Evolutionary conservation across 2,329 filamentous ascomycete genomes (phyloP).

Genomic region (Tolypocladium ophioglossoides): DNA sequence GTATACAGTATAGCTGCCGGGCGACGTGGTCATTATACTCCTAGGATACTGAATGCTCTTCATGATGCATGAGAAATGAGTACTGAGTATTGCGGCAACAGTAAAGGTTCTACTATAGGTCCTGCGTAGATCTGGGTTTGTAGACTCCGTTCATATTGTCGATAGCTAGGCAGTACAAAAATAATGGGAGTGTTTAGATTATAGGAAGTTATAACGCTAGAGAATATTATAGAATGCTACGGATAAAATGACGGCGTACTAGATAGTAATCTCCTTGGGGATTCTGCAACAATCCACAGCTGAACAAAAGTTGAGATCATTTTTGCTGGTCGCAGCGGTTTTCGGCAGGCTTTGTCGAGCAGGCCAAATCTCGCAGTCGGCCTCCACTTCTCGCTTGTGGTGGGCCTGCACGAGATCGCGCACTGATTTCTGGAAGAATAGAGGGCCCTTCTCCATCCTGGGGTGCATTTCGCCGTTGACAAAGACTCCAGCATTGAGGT

Average conservation of each 20-base stretch:
- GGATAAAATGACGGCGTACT: background rate
- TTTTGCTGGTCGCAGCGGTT: constrained; percentile 12
- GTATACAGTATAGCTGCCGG: constrained; percentile 31
- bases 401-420: constrained; percentile 38
- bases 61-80: constrained; percentile 31
- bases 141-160: too few relatives aligned
- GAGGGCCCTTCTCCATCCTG: constrained; percentile 45
- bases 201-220: too few relatives aligned
- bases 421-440: constrained; percentile 43
- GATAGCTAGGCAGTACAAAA: too few relatives aligned
- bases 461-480: constrained; percentile 54
- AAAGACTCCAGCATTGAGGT: constrained; percentile 51
- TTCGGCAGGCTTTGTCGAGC: constrained; percentile 27
- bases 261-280: background rate
- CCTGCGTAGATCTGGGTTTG: too few relatives aligned
- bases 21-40: constrained; percentile 35
- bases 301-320: constrained; percentile 22
- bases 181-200: too few relatives aligned
- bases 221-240: background rate
- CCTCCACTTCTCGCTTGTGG: constrained; percentile 31
- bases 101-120: constrained; percentile 20
- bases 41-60: constrained; percentile 47
- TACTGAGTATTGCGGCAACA: constrained; percentile 34
- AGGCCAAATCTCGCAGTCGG: constrained; percentile 40
- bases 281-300: constrained; percentile 21